Evolutionary conservation across 73 alveolate genomes (phyloP), one percentile per base, ranked within the genome.

Genomic region (Tetrahymena thermophila): DNA sequence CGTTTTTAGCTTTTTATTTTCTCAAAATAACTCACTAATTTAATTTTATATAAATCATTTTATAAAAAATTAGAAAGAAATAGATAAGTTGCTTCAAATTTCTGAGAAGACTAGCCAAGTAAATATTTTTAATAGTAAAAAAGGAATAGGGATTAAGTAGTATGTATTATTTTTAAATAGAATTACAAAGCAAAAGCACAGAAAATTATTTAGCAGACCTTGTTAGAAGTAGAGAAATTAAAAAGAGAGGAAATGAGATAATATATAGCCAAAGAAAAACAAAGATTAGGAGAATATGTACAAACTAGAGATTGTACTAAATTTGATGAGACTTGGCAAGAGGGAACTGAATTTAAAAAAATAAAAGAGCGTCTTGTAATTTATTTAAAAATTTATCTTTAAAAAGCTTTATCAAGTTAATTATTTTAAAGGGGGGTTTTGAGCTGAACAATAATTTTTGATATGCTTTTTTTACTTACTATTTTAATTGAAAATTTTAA

Each of bases 241-340:
- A 93, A 93, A 84, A 98, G 99, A 94, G 97, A 96, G 85, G 98
- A 97, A 57, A 96, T 97, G 89, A 96, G 98, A 38, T 96, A 89
- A 25, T 97, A 96, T 97, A 95, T 98, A 28, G 96, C 94, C 84
- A 98, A 96, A 94, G 98, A 98, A 94, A 95, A 96, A 17, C 96
- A 95, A n/a, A 97, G 99, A 56, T 95, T 98, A n/a, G 99, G 99
- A 34, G 95, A 97, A 50, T 94, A 93, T 34, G 94, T 96, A 17
- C 55, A 95, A 56, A 85, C 94, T 23, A 95, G 98, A 89, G 93
- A 93, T 34, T 96, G 98, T 34, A 94, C 98, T 21, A 96, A 97
- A 43, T 96, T 96, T 95, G 96, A 85, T 23, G 99, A 98, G 50
- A 97, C 96, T 94, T 98, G 99, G 99, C 99, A 98, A 93, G 99